These are phyloP conservation scores for Trametes hirsuta DNA, from an alignment of 1,284 basidiomycete species.

Conservation along the genomic window DNA sequence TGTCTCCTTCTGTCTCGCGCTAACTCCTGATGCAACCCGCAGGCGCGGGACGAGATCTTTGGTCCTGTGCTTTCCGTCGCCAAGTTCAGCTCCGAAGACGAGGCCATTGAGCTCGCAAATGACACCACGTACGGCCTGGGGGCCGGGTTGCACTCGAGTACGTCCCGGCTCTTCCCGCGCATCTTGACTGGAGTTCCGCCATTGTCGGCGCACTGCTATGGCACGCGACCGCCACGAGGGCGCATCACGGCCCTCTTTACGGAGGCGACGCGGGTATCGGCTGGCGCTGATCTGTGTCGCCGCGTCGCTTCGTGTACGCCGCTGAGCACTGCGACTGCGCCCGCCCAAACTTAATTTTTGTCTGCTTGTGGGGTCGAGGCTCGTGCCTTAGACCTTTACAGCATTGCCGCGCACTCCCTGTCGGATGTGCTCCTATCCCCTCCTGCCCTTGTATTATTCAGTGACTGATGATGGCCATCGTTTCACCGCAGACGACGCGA, in stretches of 20 bases:
- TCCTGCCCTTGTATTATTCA: background rate
- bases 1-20: background rate
- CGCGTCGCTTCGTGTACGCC: no score
- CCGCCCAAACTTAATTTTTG: no score
- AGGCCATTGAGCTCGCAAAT: conserved; percentile 81
- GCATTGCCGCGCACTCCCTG: background rate
- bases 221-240: background rate
- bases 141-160: conserved; percentile 88
- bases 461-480: background rate
- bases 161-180: conserved; percentile 27
- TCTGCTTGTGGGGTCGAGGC: background rate
- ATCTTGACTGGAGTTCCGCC: background rate
- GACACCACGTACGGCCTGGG: conserved; percentile 87
- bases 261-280: no score
- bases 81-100: conserved; percentile 79
- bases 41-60: conserved; percentile 88
- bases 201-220: background rate
- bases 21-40: background rate
- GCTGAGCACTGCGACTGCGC: no score
- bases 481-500: conserved; percentile 66
- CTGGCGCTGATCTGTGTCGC: no score
- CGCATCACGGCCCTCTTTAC: background rate
- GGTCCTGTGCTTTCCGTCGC: conserved; percentile 83
- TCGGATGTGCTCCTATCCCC: background rate
- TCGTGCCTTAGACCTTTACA: background rate